phyloP scores from a whole-genome alignment of 2,329 filamentous ascomycete species.

The Penicillium olsonii region DNA sequence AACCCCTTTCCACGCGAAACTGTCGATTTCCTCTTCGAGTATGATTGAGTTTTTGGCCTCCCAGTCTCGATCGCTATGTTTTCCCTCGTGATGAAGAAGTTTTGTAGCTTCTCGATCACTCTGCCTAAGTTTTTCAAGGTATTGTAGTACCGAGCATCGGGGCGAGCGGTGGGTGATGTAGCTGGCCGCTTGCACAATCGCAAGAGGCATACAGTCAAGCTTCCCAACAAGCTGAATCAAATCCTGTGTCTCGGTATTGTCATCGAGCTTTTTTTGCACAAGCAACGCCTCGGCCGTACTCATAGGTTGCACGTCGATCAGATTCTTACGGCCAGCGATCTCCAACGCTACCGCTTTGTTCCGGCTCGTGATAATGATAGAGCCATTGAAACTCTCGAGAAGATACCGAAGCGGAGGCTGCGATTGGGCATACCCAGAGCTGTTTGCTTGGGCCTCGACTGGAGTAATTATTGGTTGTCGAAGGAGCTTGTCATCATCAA shows the following conservation, averaged over 20 bases:
- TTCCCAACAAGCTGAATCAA: not conserved
- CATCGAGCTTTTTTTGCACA: conserved; percentile 30
- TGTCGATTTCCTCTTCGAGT: conserved; percentile 33
- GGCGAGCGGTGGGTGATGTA: conserved; percentile 25
- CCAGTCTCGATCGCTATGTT: conserved; percentile 22
- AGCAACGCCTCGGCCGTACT: conserved; percentile 29
- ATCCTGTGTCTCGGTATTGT: not conserved
- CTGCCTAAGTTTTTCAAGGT: conserved; percentile 32
- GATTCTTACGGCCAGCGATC: conserved; percentile 9
- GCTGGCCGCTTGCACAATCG: conserved; percentile 18
- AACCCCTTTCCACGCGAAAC: no score
- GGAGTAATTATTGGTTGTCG: not conserved
- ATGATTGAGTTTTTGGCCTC: conserved; percentile 28
- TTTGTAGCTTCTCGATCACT: conserved; percentile 28
- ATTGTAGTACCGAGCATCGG: not conserved
- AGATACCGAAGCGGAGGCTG: conserved; percentile 17
- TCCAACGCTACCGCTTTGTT: conserved; percentile 12
- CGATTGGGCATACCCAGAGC: not conserved
- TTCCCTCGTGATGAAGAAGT: conserved; percentile 31
- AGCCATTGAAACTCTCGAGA: conserved; percentile 17
- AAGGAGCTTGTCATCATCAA: conserved; percentile 25
- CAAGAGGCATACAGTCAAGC: no score
- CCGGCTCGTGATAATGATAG: conserved; percentile 21
- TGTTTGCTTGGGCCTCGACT: not conserved
- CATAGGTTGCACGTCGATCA: conserved; percentile 23